Conservation (phyloP, 2,329 filamentous ascomycete species). For the Apiospora hydei region DNA sequence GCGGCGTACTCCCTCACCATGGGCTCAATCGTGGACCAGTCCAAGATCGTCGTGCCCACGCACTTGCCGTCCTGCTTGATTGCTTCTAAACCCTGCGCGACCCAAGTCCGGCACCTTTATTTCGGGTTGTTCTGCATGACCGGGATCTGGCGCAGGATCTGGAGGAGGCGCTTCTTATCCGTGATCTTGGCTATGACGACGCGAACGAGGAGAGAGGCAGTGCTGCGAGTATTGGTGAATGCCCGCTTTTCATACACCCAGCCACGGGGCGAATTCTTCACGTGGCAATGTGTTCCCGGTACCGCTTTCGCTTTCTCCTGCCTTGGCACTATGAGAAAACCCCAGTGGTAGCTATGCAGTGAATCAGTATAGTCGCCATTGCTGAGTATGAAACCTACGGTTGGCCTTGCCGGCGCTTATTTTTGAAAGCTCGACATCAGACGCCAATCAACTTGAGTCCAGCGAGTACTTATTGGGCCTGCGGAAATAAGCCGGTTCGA, state of each 20-base stretch:
- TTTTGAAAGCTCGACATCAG: neutral
- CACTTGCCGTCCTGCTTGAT: slow-evolving; percentile 45
- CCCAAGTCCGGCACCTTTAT: slow-evolving; percentile 52
- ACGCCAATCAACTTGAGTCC: neutral
- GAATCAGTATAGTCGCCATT: neutral
- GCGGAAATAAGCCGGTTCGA: no score
- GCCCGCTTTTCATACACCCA: slow-evolving; percentile 40
- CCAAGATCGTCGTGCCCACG: slow-evolving; percentile 45
- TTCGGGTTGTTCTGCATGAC: slow-evolving; percentile 43
- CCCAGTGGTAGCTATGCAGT: slow-evolving; percentile 40
- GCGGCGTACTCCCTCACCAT: slow-evolving; percentile 45
- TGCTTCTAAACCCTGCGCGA: slow-evolving; percentile 42
- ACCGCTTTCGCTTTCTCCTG: slow-evolving; percentile 33
- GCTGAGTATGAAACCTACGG: neutral
- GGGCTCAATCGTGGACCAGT: slow-evolving; percentile 47
- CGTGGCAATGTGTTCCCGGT: slow-evolving; percentile 43
- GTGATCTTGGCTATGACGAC: slow-evolving; percentile 49
- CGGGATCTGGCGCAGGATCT: slow-evolving; percentile 42
- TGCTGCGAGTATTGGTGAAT: slow-evolving; percentile 33
- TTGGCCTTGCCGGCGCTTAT: neutral
- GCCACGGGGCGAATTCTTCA: slow-evolving; percentile 37
- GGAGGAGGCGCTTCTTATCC: slow-evolving; percentile 42
- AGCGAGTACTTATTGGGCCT: no score
- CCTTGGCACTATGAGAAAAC: slow-evolving; percentile 42
- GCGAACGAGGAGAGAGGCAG: slow-evolving; percentile 45